A percentile compares a stretch with the other conserved stretches of the same genome.
These are phyloP conservation scores for Akanthomyces lecanii DNA, from an alignment of 2,329 filamentous ascomycete genomes.

Conservation along the genomic window DNA sequence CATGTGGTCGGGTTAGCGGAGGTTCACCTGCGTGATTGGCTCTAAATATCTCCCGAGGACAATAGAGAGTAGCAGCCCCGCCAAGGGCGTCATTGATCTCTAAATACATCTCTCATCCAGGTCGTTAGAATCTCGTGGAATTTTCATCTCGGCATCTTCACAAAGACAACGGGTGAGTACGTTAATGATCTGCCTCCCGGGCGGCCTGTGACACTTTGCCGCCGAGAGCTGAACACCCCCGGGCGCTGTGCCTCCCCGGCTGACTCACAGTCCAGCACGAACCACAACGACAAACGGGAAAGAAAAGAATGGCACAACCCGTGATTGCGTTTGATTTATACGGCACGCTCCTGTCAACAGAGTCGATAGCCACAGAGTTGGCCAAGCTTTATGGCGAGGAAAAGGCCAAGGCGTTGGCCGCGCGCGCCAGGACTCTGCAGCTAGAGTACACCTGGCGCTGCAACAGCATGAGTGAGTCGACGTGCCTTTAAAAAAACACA, in stretches of 20 bases:
- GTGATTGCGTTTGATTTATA: slow-evolving; percentile 72
- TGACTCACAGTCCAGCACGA: slow-evolving; percentile 8
- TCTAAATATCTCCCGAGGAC: not conserved
- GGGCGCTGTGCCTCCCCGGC: not conserved
- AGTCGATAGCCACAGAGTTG: slow-evolving; percentile 60
- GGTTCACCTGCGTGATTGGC: slow-evolving; percentile 1
- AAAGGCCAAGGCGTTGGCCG: slow-evolving; percentile 52
- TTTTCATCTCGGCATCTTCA: not conserved
- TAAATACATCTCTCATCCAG: not conserved
- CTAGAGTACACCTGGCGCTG: slow-evolving; percentile 74
- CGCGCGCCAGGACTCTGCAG: slow-evolving; percentile 64
- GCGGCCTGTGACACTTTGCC: not conserved
- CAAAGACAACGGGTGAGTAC: not conserved
- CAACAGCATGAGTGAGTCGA: slow-evolving; percentile 65
- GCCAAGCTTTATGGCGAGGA: slow-evolving; percentile 53
- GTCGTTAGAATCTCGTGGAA: not conserved
- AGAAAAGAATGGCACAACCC: slow-evolving; percentile 26
- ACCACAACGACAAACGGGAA: not conserved
- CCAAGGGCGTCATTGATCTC: not conserved
- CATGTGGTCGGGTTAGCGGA: slow-evolving; percentile 11
- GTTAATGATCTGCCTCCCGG: not conserved
- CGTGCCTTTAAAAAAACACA: not conserved
- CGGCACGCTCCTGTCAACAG: slow-evolving; percentile 68
- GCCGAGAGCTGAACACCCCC: not conserved
- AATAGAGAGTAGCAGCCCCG: not conserved